Evolutionary conservation across 306 rosid species (phyloP), one percentile per base, ranked within the genome.

Genomic region (Dryas octopetala): DNA sequence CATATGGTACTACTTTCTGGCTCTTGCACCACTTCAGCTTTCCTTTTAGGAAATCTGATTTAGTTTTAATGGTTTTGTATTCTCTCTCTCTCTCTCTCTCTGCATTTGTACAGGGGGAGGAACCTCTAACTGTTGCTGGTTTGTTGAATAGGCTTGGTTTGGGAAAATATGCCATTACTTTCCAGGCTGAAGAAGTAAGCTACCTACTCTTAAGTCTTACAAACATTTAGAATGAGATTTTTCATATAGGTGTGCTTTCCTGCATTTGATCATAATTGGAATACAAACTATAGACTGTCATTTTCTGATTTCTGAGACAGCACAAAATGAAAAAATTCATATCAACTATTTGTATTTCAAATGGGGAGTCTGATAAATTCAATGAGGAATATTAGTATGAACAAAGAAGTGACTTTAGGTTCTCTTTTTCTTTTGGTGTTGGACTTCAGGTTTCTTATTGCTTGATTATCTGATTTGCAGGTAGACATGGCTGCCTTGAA

Each of bases 101-200:
- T 14, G 72, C 43, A 45, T 38, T 64, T 66, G 45, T 68, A 51
- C 83, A 88, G 91, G 84, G 76, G 32, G 84, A 69, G 75, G 81
- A 74, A 46, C 72, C 85, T 74, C 73, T 40, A 53, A 81, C 83
- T 58, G 91, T 86, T 65, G 64, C 84, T 76, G 83, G 83, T 69
- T 85, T 89, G 69, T 81, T 89, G 88, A 87, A 79, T 62, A 74
- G 84, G 41, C 91, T 89, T 81, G 87, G 87, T 65, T 75, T 89
- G 83, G 88, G 79, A 48, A 89, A 89, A 66, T 89, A 83, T 82
- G 76, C 61, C 44, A 83, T 89, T 77, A 66, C 5, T 70, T 89
- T 89, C 75, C 87, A 86, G 76, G 89, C 89, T 44, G 93, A 89
- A 84, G 93, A 89, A 79, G 91, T 87, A 81, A 87, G 85, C 63